phyloP scores from a whole-genome alignment of 1,139 yeast species.

The Lodderomyces pseudojiufengensis region DNA sequence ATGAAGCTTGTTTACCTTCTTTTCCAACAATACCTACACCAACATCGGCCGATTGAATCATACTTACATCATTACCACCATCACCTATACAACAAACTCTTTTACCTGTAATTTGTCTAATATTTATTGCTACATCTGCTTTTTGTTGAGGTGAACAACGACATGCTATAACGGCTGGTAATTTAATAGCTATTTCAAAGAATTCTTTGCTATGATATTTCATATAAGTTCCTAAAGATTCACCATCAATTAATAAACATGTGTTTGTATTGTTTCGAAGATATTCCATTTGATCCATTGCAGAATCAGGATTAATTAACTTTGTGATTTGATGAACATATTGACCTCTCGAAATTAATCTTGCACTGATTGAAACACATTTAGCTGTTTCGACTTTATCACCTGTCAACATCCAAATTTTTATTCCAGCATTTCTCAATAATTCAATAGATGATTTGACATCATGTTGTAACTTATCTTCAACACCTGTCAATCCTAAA shows the following conservation, averaged over 20 bases:
- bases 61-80: slow-evolving; percentile 98
- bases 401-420: slow-evolving; percentile 99
- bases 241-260: slow-evolving; percentile 90
- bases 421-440: slow-evolving; percentile 91
- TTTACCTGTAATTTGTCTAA: slow-evolving; percentile 75
- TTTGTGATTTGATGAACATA: slow-evolving; percentile 84
- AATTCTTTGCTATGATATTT: slow-evolving; percentile 64
- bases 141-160: slow-evolving; percentile 99
- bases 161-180: slow-evolving; percentile 95
- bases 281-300: slow-evolving; percentile 71
- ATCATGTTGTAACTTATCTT: slow-evolving; percentile 86
- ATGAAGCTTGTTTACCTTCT: slow-evolving; percentile 95
- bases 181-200: slow-evolving; percentile 65
- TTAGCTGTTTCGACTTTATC: slow-evolving; percentile 98
- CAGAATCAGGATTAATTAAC: slow-evolving; percentile 54
- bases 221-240: slow-evolving; percentile 71
- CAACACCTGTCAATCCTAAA: slow-evolving; percentile 94
- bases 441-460: slow-evolving; percentile 91
- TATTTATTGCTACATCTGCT: slow-evolving; percentile 86
- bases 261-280: slow-evolving; percentile 63
- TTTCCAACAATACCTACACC: slow-evolving; percentile 99
- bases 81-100: slow-evolving; percentile 98
- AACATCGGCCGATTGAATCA: slow-evolving; percentile 98
- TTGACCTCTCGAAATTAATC: slow-evolving; percentile 89
- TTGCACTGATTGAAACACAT: slow-evolving; percentile 93